Evolutionary conservation across 2,329 filamentous ascomycete species (phyloP).

Genomic region (Didymella pinodella): DNA sequence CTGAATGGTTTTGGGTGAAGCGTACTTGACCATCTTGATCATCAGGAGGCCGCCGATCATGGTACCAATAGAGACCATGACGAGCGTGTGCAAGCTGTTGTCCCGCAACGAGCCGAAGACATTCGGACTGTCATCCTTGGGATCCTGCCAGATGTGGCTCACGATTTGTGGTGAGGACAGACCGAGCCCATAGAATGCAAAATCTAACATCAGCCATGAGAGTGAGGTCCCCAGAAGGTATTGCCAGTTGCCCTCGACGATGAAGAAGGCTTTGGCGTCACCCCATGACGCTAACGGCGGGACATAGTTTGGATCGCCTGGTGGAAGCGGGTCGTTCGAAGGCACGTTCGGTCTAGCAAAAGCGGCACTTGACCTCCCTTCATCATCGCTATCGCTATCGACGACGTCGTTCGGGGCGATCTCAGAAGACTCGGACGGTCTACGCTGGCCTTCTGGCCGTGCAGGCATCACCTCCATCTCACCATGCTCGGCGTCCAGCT

Average conservation of each 20-base stretch:
- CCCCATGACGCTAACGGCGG: constrained; percentile 44
- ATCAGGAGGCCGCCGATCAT: constrained; percentile 41
- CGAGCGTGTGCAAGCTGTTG: constrained; percentile 44
- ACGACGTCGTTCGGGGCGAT: constrained; percentile 39
- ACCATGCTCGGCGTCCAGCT: constrained; percentile 34
- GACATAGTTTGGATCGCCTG: constrained; percentile 58
- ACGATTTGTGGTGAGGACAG: constrained; percentile 49
- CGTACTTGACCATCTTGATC: constrained; percentile 48
- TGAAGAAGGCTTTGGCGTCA: constrained; percentile 47
- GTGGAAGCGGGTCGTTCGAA: constrained; percentile 24
- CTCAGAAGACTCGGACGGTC: constrained; percentile 36
- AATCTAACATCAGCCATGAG: constrained; percentile 48
- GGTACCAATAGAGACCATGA: constrained; percentile 47
- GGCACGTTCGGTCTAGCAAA: constrained; percentile 11
- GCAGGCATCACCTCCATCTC: constrained; percentile 41
- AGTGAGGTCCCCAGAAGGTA: constrained; percentile 49
- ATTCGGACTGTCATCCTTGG: constrained; percentile 21
- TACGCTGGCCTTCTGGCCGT: constrained; percentile 16
- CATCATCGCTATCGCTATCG: constrained; percentile 39
- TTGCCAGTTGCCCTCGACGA: constrained; percentile 48
- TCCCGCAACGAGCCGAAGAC: constrained; percentile 38
- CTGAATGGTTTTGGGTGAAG: constrained; percentile 44
- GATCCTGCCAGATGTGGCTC: constrained; percentile 43
- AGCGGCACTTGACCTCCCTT: constrained; percentile 23
- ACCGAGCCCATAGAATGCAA: constrained; percentile 49